Evolutionary conservation across 1,139 yeast genomes (phyloP), one percentile per base, ranked within the genome.

Genomic region (Kluyveromyces sp.): DNA sequence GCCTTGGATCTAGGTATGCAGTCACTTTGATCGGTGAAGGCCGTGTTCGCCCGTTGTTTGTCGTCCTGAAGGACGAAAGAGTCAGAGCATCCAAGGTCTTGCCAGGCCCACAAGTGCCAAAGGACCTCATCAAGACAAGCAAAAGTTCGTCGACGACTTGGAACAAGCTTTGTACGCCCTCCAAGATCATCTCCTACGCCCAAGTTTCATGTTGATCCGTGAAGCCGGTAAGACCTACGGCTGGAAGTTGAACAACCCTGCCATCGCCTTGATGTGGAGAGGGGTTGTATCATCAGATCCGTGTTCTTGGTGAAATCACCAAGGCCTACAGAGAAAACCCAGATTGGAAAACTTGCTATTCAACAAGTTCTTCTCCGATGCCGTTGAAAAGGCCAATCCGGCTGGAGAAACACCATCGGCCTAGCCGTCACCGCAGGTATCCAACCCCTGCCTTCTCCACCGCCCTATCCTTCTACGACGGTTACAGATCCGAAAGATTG

Each of bases 271-370:
- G 67, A 92, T 92, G 98, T 92, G 98, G 98, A 85, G 98, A 81
- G 98, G 98, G 98, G 98, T 61, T 92, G 98, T 80, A 92, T 92
- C 72, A 92, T 92, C 74, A 87, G 97, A 79, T 92, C 98, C 49
- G 97, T 90, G 58, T 92, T 92, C 85, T 79, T 92, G 67, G 82
- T 66, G 97, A 92, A 72, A 92, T 92, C 73, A 92, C 98, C 61
- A 70, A 87, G 69, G 98, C 98, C 58, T 92, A 83, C 85, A 86
- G 90, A 74, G 81, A 85, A 71, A 77, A 84, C 75, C 95, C 96
- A 69, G 81, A 89, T 77, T 92, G 66, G 97, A 90, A 77, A 90
- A 89, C 83, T 78, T 92, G 74, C 77, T 92, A 69, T 90, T 90
- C 83, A 82, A 89, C 77, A 84, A 89, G 68, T 92, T 92, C 88